Percentiles rank a stretch among this genome's conserved stretches.
These are phyloP conservation scores for Boletellus sp. DNA, from an alignment of 768 basidiomycete species.

Conservation along the genomic window DNA sequence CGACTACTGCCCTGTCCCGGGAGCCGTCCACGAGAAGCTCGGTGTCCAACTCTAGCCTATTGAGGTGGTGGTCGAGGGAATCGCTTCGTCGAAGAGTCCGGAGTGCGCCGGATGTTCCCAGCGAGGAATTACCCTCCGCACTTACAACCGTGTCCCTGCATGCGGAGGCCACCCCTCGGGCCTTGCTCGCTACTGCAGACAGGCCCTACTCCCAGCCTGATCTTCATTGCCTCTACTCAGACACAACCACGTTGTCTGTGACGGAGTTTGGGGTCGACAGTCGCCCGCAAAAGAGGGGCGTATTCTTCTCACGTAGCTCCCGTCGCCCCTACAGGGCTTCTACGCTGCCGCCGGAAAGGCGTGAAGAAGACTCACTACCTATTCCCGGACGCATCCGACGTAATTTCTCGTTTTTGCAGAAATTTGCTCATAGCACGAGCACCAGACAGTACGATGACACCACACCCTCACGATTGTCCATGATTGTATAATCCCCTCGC, in stretches of 20 bases:
- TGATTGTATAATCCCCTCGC: slow-evolving; percentile 1
- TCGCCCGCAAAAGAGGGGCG: slow-evolving; percentile 9
- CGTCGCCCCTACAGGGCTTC: slow-evolving; percentile 23
- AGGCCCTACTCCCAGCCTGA: slow-evolving; percentile 33
- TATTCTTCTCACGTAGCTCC: slow-evolving; percentile 15
- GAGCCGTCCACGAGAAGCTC: slow-evolving; percentile 26
- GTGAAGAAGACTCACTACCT: slow-evolving; percentile 14
- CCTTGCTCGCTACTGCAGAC: slow-evolving; percentile 11
- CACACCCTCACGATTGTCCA: slow-evolving; percentile 6
- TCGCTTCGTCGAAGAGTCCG: slow-evolving; percentile 49
- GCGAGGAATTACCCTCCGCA: slow-evolving; percentile 24
- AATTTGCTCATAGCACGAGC: slow-evolving; percentile 23
- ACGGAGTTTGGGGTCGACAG: slow-evolving; percentile 24
- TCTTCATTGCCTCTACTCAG: slow-evolving; percentile 23
- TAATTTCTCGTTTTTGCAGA: slow-evolving; percentile 36
- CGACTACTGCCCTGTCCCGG: slow-evolving; percentile 31
- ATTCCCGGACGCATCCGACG: slow-evolving; percentile 27
- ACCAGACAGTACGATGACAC: slow-evolving; percentile 10
- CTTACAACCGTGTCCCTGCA: slow-evolving; percentile 27
- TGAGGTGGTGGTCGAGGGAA: slow-evolving; percentile 49
- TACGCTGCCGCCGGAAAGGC: slow-evolving; percentile 6
- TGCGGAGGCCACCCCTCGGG: slow-evolving; percentile 8
- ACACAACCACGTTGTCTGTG: slow-evolving; percentile 7
- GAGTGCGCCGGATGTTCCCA: slow-evolving; percentile 47
- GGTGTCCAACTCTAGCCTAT: slow-evolving; percentile 30